Evolutionary conservation across 495 filamentous ascomycete species (phyloP), one percentile per base, ranked within the genome.

Genomic region (Neurospora sp.): DNA sequence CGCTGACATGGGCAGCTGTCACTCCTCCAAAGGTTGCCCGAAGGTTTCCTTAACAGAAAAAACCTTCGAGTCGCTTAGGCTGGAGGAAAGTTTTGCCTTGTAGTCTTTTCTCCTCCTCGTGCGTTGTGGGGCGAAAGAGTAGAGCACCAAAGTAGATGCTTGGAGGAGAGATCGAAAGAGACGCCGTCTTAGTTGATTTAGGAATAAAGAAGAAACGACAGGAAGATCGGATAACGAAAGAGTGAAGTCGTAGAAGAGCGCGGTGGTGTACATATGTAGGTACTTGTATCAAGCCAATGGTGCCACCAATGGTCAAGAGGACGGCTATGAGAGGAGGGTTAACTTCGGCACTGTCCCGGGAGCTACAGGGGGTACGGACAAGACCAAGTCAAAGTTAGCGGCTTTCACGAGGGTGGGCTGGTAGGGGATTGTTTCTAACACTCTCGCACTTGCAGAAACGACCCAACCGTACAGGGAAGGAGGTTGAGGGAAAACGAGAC

Each of bases 381-480:
- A 83, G 80, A 79, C 82, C 82, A 81, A 80, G 80, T 81, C 77
- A 78, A 80, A 79, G 79, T 79, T 82, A 83, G 80, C 82, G 78
- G 78, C 77, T 78, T 77, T 83, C 81, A 66, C 76, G 71, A 74
- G 77, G 80, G 83, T 80, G 81, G 80, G 78, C 77, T 80, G 80
- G 80, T 78, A 82, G 76, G 75, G 78, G 79, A 75, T 76, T 75
- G 69, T 82, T 82, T 79, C 83, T 79, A 78, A 83, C 78, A 78
- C 78, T 75, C 79, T 78, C 82, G 82, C 84, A 85, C 83, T 77
- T 81, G 78, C 79, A 82, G 80, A 82, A 80, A 81, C 81, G 82
- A 82, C 82, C 82, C 85, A 86, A 83, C 85, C 84, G 79, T 79
- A 85, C 81, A 85, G 82, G 85, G 84, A 86, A 86, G 85, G 85